A percentile compares a stretch with the other conserved stretches of the same genome.
These are phyloP conservation scores for Athelia psychrophila DNA, from an alignment of 1,284 basidiomycete species.

Conservation along the genomic window DNA sequence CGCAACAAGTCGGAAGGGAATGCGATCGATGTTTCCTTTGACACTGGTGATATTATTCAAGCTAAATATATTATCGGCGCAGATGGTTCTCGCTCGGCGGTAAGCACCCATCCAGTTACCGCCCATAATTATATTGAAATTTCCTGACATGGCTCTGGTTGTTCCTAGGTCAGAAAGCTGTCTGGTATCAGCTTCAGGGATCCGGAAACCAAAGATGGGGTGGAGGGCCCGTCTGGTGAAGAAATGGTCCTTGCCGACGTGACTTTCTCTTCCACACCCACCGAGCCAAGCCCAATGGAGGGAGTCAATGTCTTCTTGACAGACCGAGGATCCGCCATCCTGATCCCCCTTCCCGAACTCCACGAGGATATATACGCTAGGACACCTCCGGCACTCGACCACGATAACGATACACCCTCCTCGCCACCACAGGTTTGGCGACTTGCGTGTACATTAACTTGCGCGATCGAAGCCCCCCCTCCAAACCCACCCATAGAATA, in stretches of 20 bases:
- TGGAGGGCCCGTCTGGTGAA: conserved; percentile 16
- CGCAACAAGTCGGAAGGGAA: conserved; percentile 8
- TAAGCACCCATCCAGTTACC: conserved; percentile 20
- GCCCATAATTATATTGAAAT: neutral
- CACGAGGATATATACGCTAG: no score
- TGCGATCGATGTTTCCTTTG: conserved; percentile 41
- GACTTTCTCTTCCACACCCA: conserved; percentile 17
- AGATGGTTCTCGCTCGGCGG: conserved; percentile 53
- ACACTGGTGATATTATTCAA: conserved; percentile 42
- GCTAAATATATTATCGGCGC: conserved; percentile 53
- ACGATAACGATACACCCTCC: no score
- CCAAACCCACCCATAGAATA: conserved; percentile 26
- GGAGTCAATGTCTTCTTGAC: neutral
- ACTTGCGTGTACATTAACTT: no score
- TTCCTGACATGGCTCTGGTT: neutral
- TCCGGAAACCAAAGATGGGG: conserved; percentile 25
- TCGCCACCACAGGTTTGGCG: no score
- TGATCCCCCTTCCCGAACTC: no score
- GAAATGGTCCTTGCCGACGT: conserved; percentile 35
- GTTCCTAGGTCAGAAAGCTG: conserved; percentile 30
- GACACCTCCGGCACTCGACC: no score
- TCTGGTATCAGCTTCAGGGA: conserved; percentile 31
- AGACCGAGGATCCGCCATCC: no score
- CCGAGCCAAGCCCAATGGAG: neutral
- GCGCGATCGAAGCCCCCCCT: conserved; percentile 30